Base-by-base conservation (phyloP, 768 basidiomycete species). In the Atractiella rhizophila region DNA sequence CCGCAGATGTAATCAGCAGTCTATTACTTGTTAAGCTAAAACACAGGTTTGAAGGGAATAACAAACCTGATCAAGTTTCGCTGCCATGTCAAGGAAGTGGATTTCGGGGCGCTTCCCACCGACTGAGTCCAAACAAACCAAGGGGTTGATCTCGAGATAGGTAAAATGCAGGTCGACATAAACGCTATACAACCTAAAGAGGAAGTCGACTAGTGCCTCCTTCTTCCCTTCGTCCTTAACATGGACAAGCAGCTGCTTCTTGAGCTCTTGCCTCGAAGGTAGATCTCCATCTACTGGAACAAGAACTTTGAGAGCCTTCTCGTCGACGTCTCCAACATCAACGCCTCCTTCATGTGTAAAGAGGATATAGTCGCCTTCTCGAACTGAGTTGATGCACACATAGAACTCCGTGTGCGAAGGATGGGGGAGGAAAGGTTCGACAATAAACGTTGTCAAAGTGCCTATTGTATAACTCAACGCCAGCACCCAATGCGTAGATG, bases 321-420 rank as follows among this genome's bases (percentile, higher is more conserved):
- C 76, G 53, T 98, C 85, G 56, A 96, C 91, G 61, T 98, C 86
- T 48, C 91, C 91, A 49, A 94, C 74, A 53, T 98, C 91, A 37
- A 98, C 83, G 66, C 91, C 91, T 49, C 91, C 91, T 57, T 94
- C 85, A 60, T 91, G 85, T 25, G 85, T 91, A 70, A 96, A 98
- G 58, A 96, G 79, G 59, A 98, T 94, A 37, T 73, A 68, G 56
- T 98, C 91, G 42, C 80, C 83, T 56, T 88, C 77, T 48, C 91
- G 80, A 20, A 69, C 74, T 13, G 88, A 96, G 62, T 74, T 94
- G 63, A 98, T 78, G 64, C 88, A 96, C 57, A 98, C 78, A 60
- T 96, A 98, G 65, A 81, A 94, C 60, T 96, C 91, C 44, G 83
- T 77, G 57, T 83, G 68, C 39, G 80, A 71, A 2, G 81, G 74